Evolutionary conservation across 768 basidiomycete species (phyloP).

Genomic region (Tephrocybe rancida): DNA sequence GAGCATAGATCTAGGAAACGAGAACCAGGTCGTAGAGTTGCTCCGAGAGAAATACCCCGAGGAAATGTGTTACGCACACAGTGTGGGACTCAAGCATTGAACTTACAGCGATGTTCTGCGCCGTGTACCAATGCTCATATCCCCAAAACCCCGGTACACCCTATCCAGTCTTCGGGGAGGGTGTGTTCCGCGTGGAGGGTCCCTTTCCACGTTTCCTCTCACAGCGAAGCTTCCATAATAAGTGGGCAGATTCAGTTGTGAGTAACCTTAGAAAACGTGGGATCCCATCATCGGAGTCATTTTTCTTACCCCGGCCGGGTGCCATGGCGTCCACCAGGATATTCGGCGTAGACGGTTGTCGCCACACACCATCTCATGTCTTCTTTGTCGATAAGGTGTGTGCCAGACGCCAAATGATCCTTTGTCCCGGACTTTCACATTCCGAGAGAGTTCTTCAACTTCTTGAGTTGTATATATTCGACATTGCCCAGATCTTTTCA

Average conservation of each 20-base stretch:
- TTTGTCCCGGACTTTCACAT: background rate
- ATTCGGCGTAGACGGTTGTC: background rate
- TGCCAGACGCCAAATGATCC: background rate
- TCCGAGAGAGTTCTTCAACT: too few species aligned
- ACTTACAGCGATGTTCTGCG: too few species aligned
- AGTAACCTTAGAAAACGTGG: background rate
- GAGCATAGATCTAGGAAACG: too few species aligned
- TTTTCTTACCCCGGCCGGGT: background rate
- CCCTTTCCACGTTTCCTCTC: background rate
- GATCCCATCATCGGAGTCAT: background rate
- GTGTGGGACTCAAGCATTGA: too few species aligned
- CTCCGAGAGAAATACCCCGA: too few species aligned
- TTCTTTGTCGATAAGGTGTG: background rate
- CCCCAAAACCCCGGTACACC: slow-evolving; percentile 2
- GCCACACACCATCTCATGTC: background rate
- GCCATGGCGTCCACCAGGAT: background rate
- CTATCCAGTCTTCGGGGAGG: background rate
- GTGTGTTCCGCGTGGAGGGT: background rate
- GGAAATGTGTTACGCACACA: too few species aligned
- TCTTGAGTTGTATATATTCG: too few species aligned
- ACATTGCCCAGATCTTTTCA: too few species aligned
- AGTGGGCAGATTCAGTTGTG: background rate
- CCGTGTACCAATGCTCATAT: background rate
- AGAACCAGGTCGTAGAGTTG: too few species aligned
- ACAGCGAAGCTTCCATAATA: background rate